A percentile compares a stretch with the other conserved stretches of the same genome.
Conservation (phyloP, 768 basidiomycete species). For the Rhodotorula taiwanensis region DNA sequence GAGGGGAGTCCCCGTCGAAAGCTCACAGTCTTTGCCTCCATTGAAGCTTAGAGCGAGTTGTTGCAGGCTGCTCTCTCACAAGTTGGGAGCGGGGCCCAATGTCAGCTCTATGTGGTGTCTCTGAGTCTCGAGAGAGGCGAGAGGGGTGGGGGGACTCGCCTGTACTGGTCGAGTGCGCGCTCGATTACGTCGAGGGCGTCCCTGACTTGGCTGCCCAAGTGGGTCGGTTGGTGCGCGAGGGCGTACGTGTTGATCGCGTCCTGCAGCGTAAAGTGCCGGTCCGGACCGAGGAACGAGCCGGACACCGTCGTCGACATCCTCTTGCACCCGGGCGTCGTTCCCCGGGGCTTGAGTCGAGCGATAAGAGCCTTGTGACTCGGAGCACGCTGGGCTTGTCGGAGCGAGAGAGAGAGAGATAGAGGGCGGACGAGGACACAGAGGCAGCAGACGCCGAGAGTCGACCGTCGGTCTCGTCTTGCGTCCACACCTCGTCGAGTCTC, state of each 20-base stretch:
- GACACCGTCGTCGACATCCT: too few species aligned
- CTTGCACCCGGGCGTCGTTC: too few species aligned
- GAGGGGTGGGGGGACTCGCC: slow-evolving; percentile 55
- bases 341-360: too few species aligned
- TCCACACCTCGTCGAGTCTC: too few species aligned
- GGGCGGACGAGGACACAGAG: too few species aligned
- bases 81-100: too few species aligned
- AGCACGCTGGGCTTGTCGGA: too few species aligned
- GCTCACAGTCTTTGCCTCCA: slow-evolving; percentile 93
- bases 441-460: too few species aligned
- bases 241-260: slow-evolving; percentile 28
- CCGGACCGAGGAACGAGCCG: too few species aligned
- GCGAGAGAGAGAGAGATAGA: too few species aligned
- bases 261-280: slow-evolving; percentile 17
- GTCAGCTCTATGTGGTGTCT: not conserved
- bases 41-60: slow-evolving; percentile 83
- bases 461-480: too few species aligned
- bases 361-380: too few species aligned
- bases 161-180: slow-evolving; percentile 63
- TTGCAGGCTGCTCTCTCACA: slow-evolving; percentile 10
- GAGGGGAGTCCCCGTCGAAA: slow-evolving; percentile 1
- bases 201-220: slow-evolving; percentile 49
- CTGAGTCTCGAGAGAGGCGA: not conserved
- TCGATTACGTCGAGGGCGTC: slow-evolving; percentile 80
- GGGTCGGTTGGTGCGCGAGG: not conserved